Percentiles rank a stretch among this genome's conserved stretches.
Evolutionary conservation across 768 basidiomycete species (phyloP).

Genomic region (Boletus tomentosulus): DNA sequence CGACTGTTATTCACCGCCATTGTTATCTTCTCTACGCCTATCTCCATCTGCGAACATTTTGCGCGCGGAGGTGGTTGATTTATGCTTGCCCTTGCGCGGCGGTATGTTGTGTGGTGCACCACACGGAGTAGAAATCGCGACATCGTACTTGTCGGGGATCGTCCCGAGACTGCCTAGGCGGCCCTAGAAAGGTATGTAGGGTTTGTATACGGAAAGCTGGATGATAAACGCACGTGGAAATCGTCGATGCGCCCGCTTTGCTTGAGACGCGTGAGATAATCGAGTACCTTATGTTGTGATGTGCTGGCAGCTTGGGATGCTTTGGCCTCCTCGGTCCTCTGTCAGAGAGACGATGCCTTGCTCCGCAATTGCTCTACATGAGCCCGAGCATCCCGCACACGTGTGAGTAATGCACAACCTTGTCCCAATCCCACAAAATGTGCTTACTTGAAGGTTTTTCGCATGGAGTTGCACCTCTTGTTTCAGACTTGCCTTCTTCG

Average conservation of each 20-base stretch:
- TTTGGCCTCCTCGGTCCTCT: conserved; percentile 84
- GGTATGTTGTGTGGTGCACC: conserved; percentile 76
- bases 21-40: conserved; percentile 74
- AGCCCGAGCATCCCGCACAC: conserved; percentile 33
- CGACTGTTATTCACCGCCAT: conserved; percentile 78
- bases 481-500: conserved; percentile 26
- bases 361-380: conserved; percentile 44
- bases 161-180: conserved; percentile 91
- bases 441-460: conserved; percentile 49
- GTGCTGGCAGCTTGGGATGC: conserved; percentile 80
- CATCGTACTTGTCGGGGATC: conserved; percentile 94
- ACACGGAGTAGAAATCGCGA: conserved; percentile 92
- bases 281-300: conserved; percentile 82
- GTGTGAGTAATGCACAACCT: not conserved
- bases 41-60: conserved; percentile 81
- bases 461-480: conserved; percentile 44
- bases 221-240: conserved; percentile 70
- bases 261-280: conserved; percentile 72
- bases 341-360: conserved; percentile 62
- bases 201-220: not conserved
- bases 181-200: conserved; percentile 48
- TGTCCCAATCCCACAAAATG: not conserved
- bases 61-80: conserved; percentile 85
- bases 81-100: conserved; percentile 89
- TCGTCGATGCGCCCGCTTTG: conserved; percentile 82